Evolutionary conservation across 495 filamentous ascomycete species (phyloP), one percentile per base, ranked within the genome.

Genomic region (Paragyromitra xinjiangensis): DNA sequence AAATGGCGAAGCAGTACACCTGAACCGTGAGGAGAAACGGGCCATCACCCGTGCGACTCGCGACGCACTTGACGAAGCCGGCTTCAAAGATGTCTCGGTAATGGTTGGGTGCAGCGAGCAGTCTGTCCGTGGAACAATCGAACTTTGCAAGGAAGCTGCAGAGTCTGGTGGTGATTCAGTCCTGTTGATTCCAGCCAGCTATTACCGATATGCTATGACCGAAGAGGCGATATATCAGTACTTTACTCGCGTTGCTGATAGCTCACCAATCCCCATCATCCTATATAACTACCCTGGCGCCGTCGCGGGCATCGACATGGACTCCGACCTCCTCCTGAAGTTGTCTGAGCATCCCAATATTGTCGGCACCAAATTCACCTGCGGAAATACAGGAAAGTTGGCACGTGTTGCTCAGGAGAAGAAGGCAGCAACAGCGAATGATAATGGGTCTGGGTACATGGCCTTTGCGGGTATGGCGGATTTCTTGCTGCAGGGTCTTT

Each of bases 251-350:
- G 92, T 95, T 1, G 93, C 93, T 29, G 91, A 94, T 81, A 86
- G 79, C 11, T 91, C 89, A 26, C 92, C 93, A 6, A 83, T 96
- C 16, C 92, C 92, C 2, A 85, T 97, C n/a, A 88, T 95, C 68
- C 86, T 97, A 12, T 95, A 96, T 86, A 96, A 97, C 86, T 96
- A 96, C 85, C 93, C 93, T 1, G 93, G 93, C 45, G 93, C 93
- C 45, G 93, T 96, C 5, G 89, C 92, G n/a, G 93, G 93, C 37
- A 93, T 97, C 80, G 93, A 96, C 82, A 92, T 97, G 91, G 93
- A 95, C 87, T 93, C 90, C 44, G 93, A 97, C 82, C 88, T 95
- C 63, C 88, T 96, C 77, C 93, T 95, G 83, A 89, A 87, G 81
- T 89, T 97, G 53, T 92, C 92, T 24, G 84, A 91, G 75, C 93